Evolutionary conservation across 2,329 filamentous ascomycete species (phyloP).

Genomic region (Talaromyces sp.): DNA sequence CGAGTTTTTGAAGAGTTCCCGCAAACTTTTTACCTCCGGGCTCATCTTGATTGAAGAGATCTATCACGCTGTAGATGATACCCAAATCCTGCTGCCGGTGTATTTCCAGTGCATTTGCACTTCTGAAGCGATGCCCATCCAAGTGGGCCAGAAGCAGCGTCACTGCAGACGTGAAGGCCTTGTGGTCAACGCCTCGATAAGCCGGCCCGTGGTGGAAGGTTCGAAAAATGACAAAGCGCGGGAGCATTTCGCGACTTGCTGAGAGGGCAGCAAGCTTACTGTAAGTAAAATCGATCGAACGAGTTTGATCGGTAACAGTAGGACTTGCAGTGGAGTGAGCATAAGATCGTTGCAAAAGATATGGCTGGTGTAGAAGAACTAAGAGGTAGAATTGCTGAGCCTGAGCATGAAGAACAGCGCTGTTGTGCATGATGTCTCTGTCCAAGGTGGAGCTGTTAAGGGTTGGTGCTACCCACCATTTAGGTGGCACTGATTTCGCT

Average conservation of each 20-base stretch:
- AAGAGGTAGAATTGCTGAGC: constrained; percentile 20
- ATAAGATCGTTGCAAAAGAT: constrained; percentile 7
- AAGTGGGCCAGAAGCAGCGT: constrained; percentile 18
- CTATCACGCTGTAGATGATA: not conserved
- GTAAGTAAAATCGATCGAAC: constrained; percentile 11
- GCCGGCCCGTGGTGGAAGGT: constrained; percentile 13
- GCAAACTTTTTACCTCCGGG: not conserved
- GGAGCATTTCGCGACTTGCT: constrained; percentile 17
- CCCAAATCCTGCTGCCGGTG: constrained; percentile 5
- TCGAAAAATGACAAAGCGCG: constrained; percentile 14
- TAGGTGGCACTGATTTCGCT: constrained; percentile 12
- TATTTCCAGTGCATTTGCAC: not conserved
- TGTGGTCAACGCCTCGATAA: constrained; percentile 17
- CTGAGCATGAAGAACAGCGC: constrained; percentile 14
- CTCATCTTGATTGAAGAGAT: not conserved
- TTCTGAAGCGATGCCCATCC: constrained; percentile 9
- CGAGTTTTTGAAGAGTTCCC: constrained; percentile 6
- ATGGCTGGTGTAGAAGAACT: constrained; percentile 18
- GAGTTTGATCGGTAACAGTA: no score
- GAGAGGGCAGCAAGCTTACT: constrained; percentile 13
- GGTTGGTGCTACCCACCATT: constrained; percentile 7
- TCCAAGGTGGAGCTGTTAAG: constrained; percentile 3
- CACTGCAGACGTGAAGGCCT: constrained; percentile 13
- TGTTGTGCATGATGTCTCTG: constrained; percentile 10
- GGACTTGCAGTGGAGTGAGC: not conserved